Conservation (phyloP, 2,329 filamentous ascomycete species). For the Coniella vitis region DNA sequence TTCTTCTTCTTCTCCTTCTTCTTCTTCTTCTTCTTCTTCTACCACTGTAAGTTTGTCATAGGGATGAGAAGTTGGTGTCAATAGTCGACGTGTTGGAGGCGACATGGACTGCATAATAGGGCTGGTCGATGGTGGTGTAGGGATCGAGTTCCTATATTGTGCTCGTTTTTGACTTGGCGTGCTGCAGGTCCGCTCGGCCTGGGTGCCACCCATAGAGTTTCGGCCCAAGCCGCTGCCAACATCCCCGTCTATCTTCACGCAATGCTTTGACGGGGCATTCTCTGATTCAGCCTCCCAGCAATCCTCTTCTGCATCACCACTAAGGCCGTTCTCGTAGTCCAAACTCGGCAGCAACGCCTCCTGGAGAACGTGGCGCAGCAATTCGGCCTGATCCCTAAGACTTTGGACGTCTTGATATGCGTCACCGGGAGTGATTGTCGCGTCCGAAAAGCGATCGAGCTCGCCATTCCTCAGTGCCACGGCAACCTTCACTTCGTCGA, state of each 20-base stretch:
- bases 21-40: constrained; percentile 33
- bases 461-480: constrained; percentile 45
- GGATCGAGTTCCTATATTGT: constrained; percentile 37
- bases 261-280: constrained; percentile 29
- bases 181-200: constrained; percentile 44
- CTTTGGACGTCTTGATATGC: constrained; percentile 6
- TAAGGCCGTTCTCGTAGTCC: constrained; percentile 5
- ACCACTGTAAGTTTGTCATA: constrained; percentile 36
- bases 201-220: constrained; percentile 42
- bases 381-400: constrained; percentile 9
- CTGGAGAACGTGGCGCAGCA: constrained; percentile 10
- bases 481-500: constrained; percentile 41
- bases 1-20: constrained; percentile 40
- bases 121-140: constrained; percentile 50
- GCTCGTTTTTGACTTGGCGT: constrained; percentile 37
- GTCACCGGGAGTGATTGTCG: constrained; percentile 1
- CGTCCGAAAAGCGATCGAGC: constrained; percentile 42
- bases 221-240: constrained; percentile 29
- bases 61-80: constrained; percentile 25
- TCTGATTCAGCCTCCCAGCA: constrained; percentile 45
- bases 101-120: constrained; percentile 30
- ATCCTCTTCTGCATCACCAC: constrained; percentile 29
- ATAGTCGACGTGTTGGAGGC: constrained; percentile 28
- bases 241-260: constrained; percentile 32
- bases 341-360: constrained; percentile 6